Conservation (phyloP, 1,139 yeast species). For the Kurtzmaniella natalensis region DNA sequence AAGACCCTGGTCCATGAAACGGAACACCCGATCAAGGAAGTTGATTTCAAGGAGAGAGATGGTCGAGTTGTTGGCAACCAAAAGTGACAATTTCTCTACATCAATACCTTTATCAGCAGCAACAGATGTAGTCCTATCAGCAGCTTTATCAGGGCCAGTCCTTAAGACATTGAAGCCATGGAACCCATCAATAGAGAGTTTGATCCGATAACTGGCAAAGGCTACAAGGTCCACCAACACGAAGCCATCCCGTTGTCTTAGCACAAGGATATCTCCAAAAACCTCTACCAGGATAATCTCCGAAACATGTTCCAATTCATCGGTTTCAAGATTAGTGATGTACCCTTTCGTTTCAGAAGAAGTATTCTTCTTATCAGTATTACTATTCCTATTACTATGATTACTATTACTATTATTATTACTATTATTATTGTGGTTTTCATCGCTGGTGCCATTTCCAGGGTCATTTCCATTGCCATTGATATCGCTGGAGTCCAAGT, state of each 20-base stretch:
- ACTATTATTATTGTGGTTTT: conserved; percentile 1
- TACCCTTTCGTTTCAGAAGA: conserved; percentile 4
- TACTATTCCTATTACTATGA: too few relatives aligned
- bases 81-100: conserved; percentile 15
- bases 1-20: conserved; percentile 30
- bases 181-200: conserved; percentile 12
- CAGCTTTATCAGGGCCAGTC: background rate
- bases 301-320: conserved; percentile 26
- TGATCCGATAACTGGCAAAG: conserved; percentile 23
- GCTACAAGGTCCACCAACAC: conserved; percentile 24
- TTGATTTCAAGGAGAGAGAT: conserved; percentile 26
- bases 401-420: background rate
- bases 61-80: conserved; percentile 27
- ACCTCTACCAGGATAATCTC: conserved; percentile 21
- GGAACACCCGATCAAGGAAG: conserved; percentile 18
- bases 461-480: background rate
- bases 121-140: conserved; percentile 4
- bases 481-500: background rate
- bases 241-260: conserved; percentile 25
- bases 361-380: background rate
- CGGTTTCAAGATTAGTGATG: conserved; percentile 33
- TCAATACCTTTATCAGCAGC: background rate
- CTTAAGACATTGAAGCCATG: conserved; percentile 13
- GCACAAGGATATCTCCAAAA: conserved; percentile 28
- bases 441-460: background rate